A percentile compares a stretch with the other conserved stretches of the same genome.
These are phyloP conservation scores for Curvularia sp. DNA, from an alignment of 2,329 filamentous ascomycete species.

Conservation along the genomic window DNA sequence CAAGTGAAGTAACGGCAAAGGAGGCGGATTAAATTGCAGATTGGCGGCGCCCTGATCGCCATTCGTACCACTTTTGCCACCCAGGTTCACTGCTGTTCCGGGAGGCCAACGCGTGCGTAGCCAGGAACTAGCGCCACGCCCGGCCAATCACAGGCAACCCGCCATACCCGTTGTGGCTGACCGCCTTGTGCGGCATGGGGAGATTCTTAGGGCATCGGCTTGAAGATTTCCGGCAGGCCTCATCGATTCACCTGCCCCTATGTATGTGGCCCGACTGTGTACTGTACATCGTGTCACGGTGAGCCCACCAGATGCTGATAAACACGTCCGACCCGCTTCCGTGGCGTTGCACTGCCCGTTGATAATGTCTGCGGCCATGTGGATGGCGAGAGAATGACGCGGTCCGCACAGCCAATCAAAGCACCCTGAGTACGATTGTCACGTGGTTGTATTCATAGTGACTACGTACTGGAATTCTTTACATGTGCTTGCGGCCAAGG, in stretches of 20 bases:
- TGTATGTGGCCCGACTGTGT: constrained; percentile 10
- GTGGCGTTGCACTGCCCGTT: not conserved
- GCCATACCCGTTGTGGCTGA: constrained; percentile 23
- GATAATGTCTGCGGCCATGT: not conserved
- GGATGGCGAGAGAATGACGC: constrained; percentile 9
- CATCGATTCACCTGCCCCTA: constrained; percentile 22
- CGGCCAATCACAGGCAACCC: constrained; percentile 22
- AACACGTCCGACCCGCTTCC: constrained; percentile 13
- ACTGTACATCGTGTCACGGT: constrained; percentile 30
- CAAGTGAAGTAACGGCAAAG: constrained; percentile 27
- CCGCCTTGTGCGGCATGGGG: constrained; percentile 29
- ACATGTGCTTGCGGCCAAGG: not conserved
- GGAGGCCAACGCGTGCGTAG: constrained; percentile 11
- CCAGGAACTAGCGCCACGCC: constrained; percentile 19
- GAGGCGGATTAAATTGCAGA: constrained; percentile 43
- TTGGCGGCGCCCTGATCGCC: constrained; percentile 34
- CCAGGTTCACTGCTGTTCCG: constrained; percentile 33
- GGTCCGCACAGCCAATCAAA: constrained; percentile 9
- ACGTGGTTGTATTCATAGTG: not conserved
- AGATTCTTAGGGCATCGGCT: constrained; percentile 30
- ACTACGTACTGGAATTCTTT: no score
- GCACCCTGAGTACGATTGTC: constrained; percentile 6
- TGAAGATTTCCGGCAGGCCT: constrained; percentile 16
- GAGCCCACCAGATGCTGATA: constrained; percentile 27
- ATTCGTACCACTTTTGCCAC: constrained; percentile 38